These are phyloP conservation scores for Iris macrosiphon DNA, from an alignment of 106 monocot genomes.

Conservation along the genomic window DNA sequence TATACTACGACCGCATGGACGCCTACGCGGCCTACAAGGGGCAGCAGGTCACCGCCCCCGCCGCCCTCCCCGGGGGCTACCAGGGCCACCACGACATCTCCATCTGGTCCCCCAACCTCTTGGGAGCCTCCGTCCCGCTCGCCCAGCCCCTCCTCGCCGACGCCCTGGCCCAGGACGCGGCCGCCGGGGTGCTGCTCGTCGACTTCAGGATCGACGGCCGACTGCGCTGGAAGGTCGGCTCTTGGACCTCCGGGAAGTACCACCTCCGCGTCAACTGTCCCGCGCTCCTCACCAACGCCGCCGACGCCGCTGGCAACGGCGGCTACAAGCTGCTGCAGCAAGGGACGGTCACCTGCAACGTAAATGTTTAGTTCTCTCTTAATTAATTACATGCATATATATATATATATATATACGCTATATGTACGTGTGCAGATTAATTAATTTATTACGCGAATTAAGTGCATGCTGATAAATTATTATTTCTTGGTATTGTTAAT, in stretches of 20 bases:
- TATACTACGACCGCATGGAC: slow-evolving; percentile 1
- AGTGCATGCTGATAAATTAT: too few relatives aligned
- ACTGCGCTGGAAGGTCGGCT: slow-evolving; percentile 42
- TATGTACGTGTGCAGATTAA: too few relatives aligned
- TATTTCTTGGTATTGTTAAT: too few relatives aligned
- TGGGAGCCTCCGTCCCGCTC: slow-evolving; percentile 15
- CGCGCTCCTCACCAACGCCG: slow-evolving; percentile 13
- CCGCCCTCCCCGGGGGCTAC: slow-evolving; percentile 9
- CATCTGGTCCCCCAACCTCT: slow-evolving; percentile 29
- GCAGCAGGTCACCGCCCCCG: not conserved
- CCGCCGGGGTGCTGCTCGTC: slow-evolving; percentile 21
- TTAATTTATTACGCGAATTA: too few relatives aligned
- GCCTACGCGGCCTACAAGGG: slow-evolving; percentile 4
- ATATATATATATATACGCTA: too few relatives aligned
- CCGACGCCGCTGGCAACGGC: not conserved
- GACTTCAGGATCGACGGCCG: slow-evolving; percentile 20
- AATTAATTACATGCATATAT: too few relatives aligned
- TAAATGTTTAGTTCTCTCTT: too few relatives aligned
- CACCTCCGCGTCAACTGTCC: slow-evolving; percentile 25
- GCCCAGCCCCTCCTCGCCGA: slow-evolving; percentile 4
- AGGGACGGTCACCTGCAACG: slow-evolving; percentile 21
- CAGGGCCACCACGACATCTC: slow-evolving; percentile 25
- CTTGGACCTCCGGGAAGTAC: slow-evolving; percentile 30
- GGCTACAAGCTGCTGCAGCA: slow-evolving; percentile 8
- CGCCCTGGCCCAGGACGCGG: slow-evolving; percentile 13